These are phyloP conservation scores for Phialemoniopsis sp. DNA, from an alignment of 2,329 filamentous ascomycete genomes.

Conservation along the genomic window DNA sequence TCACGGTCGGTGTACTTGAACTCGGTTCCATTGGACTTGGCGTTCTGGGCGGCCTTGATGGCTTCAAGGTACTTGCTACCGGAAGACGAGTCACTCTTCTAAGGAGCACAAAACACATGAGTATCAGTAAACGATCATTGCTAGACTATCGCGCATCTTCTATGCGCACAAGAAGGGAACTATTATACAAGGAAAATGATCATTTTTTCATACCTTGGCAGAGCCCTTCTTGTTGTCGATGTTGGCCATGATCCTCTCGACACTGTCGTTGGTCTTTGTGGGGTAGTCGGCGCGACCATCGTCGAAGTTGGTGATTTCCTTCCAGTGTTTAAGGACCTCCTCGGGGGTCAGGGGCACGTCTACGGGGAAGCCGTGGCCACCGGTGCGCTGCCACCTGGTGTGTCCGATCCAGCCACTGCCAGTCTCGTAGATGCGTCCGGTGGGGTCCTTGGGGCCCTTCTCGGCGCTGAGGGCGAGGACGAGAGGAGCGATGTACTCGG, in stretches of 20 bases:
- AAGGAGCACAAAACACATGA: constrained; percentile 3
- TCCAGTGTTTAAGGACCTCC: constrained; percentile 71
- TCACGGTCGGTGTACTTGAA: constrained; percentile 86
- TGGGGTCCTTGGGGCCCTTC: constrained; percentile 77
- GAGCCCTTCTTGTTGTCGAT: constrained; percentile 68
- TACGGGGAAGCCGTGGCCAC: constrained; percentile 86
- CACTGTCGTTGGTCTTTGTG: constrained; percentile 68
- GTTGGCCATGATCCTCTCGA: constrained; percentile 77
- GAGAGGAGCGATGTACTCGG: constrained; percentile 93
- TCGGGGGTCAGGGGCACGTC: constrained; percentile 82
- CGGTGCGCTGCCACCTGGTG: constrained; percentile 92
- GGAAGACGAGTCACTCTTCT: constrained; percentile 17
- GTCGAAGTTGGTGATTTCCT: constrained; percentile 80
- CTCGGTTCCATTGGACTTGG: constrained; percentile 65
- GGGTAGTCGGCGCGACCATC: constrained; percentile 86
- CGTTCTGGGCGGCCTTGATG: constrained; percentile 72
- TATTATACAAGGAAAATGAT: constrained; percentile 13
- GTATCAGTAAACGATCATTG: constrained; percentile 1
- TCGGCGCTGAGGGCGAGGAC: constrained; percentile 83
- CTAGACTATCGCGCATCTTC: constrained; percentile 13
- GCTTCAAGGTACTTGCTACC: constrained; percentile 62
- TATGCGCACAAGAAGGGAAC: constrained; percentile 12
- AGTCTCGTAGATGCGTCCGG: constrained; percentile 88
- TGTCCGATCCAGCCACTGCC: constrained; percentile 89
- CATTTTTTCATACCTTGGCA: constrained; percentile 52